A percentile compares a stretch with the other conserved stretches of the same genome.
Evolutionary conservation across 306 rosid species (phyloP).

Genomic region (Herpetospermum pedunculosum): DNA sequence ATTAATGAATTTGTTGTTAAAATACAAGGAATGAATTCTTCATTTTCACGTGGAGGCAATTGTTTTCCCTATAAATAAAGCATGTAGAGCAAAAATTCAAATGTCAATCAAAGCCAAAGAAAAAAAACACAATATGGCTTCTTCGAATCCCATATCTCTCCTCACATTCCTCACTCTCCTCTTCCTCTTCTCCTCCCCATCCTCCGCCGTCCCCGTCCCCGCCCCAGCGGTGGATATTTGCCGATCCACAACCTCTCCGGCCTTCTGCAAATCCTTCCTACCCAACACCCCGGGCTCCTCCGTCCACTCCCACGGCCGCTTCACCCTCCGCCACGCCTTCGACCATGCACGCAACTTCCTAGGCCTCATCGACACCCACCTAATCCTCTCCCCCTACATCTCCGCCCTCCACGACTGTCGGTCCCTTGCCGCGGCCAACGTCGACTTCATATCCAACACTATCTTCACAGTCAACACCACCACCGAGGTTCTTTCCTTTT

Average conservation of each 20-base stretch:
- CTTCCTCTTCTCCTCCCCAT: not conserved
- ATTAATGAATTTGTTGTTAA: not conserved
- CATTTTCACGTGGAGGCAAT: not conserved
- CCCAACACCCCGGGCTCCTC: not conserved
- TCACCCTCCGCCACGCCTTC: not conserved
- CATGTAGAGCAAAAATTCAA: not conserved
- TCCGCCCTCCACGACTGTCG: not conserved
- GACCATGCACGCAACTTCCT: not conserved
- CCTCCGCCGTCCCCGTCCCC: not conserved
- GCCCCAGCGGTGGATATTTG: not conserved
- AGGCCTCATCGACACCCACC: not conserved
- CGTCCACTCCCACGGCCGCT: slow-evolving; percentile 5
- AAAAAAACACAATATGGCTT: not conserved
- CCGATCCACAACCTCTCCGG: not conserved
- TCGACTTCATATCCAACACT: not conserved
- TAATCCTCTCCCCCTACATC: not conserved
- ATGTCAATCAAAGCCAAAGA: not conserved
- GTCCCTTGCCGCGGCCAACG: not conserved
- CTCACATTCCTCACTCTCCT: not conserved
- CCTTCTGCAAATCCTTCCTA: slow-evolving; percentile 1
- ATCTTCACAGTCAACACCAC: not conserved
- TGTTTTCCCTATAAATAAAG: not conserved
- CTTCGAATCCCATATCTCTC: not conserved
- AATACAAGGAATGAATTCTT: not conserved
- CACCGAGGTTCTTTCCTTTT: not conserved